These are phyloP conservation scores for Casuarina equisetifolia DNA, from an alignment of 306 rosid genomes.

Conservation along the genomic window DNA sequence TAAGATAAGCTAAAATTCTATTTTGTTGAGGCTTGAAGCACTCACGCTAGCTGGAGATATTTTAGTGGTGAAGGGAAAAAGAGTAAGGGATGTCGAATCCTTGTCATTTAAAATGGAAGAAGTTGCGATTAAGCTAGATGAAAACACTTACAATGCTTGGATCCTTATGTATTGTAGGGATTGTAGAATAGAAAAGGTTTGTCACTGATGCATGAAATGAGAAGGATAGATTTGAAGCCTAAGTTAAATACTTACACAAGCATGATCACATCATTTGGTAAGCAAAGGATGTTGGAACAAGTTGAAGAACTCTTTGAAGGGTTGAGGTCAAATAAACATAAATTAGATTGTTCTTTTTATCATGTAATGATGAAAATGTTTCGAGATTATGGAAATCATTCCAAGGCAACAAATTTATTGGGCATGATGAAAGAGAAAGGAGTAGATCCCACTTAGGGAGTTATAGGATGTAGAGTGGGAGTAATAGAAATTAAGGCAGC, in stretches of 20 bases:
- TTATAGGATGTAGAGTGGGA: conserved; percentile 37
- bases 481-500: conserved; percentile 74
- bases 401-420: conserved; percentile 72
- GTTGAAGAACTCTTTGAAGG: conserved; percentile 94
- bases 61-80: conserved; percentile 78
- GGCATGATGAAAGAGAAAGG: conserved; percentile 81
- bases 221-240: conserved; percentile 67
- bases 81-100: conserved; percentile 72
- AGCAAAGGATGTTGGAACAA: conserved; percentile 58
- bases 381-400: conserved; percentile 76
- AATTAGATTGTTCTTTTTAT: conserved; percentile 81
- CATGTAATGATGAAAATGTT: conserved; percentile 88
- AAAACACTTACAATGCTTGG: conserved; percentile 72
- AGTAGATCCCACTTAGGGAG: conserved; percentile 83
- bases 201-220: conserved; percentile 80
- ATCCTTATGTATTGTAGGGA: conserved; percentile 87
- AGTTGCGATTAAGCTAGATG: conserved; percentile 67
- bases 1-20: conserved; percentile 83
- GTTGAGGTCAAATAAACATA: conserved; percentile 61
- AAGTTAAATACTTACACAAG: conserved; percentile 84
- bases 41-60: conserved; percentile 74
- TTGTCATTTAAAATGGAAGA: conserved; percentile 84
- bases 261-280: conserved; percentile 80
- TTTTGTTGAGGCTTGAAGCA: conserved; percentile 86
- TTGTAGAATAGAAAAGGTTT: conserved; percentile 80